Evolutionary conservation across 1,284 basidiomycete genomes (phyloP).

Genomic region (Puccinia hordei): DNA sequence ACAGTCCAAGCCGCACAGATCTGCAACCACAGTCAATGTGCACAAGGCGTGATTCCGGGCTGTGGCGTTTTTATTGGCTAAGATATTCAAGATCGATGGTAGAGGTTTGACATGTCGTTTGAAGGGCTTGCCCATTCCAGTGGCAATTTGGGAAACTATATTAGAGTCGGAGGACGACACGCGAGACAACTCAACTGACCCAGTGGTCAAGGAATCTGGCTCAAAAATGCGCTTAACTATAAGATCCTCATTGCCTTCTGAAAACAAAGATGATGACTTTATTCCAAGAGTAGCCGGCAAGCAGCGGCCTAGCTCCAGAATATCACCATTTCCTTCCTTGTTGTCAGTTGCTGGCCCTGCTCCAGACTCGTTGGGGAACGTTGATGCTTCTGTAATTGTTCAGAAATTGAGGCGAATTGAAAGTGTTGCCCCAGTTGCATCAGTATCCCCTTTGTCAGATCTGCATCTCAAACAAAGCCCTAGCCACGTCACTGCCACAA

Average conservation of each 20-base stretch:
- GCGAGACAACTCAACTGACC: not conserved
- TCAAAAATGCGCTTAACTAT: slow-evolving; percentile 20
- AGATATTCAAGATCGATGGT: slow-evolving; percentile 64
- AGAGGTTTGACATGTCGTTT: slow-evolving; percentile 84
- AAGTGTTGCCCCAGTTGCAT: not conserved
- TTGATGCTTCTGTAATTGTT: not conserved
- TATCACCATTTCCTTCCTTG: not conserved
- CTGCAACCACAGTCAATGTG: no score
- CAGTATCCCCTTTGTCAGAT: not conserved
- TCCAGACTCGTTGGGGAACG: not conserved
- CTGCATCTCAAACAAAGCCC: no score
- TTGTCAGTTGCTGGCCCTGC: not conserved
- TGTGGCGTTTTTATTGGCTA: slow-evolving; percentile 92
- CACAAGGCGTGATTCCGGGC: no score
- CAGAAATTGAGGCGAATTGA: not conserved
- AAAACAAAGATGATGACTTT: not conserved
- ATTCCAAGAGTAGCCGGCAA: not conserved
- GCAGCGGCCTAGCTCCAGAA: not conserved
- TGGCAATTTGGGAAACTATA: slow-evolving; percentile 82
- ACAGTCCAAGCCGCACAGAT: slow-evolving; percentile 78
- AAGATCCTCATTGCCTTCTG: slow-evolving; percentile 24
- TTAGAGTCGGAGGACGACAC: slow-evolving; percentile 23
- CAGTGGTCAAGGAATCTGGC: slow-evolving; percentile 1
- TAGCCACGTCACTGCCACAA: no score
- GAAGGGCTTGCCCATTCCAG: slow-evolving; percentile 91